Evolutionary conservation across 2,329 filamentous ascomycete genomes (phyloP).

Genomic region (Didymosphaeria variabile): DNA sequence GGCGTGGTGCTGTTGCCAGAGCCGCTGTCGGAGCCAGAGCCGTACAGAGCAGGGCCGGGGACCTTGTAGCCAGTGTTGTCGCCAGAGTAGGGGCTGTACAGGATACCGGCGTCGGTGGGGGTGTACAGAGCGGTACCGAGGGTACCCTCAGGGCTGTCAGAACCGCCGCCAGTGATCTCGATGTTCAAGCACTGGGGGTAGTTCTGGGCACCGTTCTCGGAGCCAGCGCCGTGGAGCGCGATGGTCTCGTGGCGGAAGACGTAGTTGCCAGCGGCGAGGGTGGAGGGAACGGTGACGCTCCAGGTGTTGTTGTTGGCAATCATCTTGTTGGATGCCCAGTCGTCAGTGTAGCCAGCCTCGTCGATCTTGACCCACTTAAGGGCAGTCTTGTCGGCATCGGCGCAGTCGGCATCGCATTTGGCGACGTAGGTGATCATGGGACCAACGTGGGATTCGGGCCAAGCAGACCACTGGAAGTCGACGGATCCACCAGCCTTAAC

Average conservation of each 20-base stretch:
- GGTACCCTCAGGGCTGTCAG: slow-evolving; percentile 56
- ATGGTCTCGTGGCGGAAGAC: slow-evolving; percentile 66
- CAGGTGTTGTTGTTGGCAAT: slow-evolving; percentile 60
- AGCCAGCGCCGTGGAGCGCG: slow-evolving; percentile 58
- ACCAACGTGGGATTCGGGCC: slow-evolving; percentile 50
- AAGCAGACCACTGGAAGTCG: slow-evolving; percentile 61
- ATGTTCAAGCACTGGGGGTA: slow-evolving; percentile 64
- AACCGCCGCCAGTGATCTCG: slow-evolving; percentile 59
- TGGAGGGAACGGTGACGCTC: slow-evolving; percentile 56
- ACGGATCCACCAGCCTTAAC: slow-evolving; percentile 69
- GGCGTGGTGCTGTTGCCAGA: slow-evolving; percentile 28
- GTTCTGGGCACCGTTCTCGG: slow-evolving; percentile 60
- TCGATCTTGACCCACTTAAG: slow-evolving; percentile 53
- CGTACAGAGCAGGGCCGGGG: slow-evolving; percentile 54
- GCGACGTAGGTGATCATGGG: slow-evolving; percentile 53
- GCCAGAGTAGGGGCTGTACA: slow-evolving; percentile 53
- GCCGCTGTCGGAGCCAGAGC: slow-evolving; percentile 11
- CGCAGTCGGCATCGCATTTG: slow-evolving; percentile 41
- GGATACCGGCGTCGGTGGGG: slow-evolving; percentile 51
- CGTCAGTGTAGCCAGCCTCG: slow-evolving; percentile 40
- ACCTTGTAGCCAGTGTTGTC: slow-evolving; percentile 49
- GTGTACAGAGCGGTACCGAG: slow-evolving; percentile 61
- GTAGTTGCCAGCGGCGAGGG: slow-evolving; percentile 60
- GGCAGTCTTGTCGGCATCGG: slow-evolving; percentile 44
- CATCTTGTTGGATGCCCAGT: slow-evolving; percentile 50